Percentiles rank a stretch among this genome's conserved stretches.
These are phyloP conservation scores for Nigrograna mackinnonii DNA, from an alignment of 2,329 filamentous ascomycete species.

Conservation along the genomic window DNA sequence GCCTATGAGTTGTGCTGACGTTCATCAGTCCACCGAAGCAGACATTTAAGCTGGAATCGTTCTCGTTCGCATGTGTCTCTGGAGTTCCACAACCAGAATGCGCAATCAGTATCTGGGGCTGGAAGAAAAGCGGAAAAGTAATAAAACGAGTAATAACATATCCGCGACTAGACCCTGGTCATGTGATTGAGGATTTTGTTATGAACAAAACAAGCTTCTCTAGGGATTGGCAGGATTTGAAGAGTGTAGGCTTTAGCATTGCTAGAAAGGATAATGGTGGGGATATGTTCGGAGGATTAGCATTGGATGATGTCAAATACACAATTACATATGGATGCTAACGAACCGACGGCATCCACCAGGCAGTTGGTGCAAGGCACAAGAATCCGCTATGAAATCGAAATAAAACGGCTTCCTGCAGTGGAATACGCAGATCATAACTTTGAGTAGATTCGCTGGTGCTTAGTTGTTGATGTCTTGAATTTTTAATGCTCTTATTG, in stretches of 20 bases:
- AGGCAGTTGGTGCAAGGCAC: no score
- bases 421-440: no score
- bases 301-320: slow-evolving; percentile 24
- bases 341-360: no score
- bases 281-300: slow-evolving; percentile 22
- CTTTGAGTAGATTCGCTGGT: no score
- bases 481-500: no score
- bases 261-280: slow-evolving; percentile 22
- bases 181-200: slow-evolving; percentile 16
- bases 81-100: slow-evolving; percentile 24
- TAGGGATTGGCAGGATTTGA: slow-evolving; percentile 15
- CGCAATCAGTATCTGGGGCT: slow-evolving; percentile 23
- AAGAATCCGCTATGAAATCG: no score
- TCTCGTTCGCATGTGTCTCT: slow-evolving; percentile 20
- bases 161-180: slow-evolving; percentile 19
- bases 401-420: no score
- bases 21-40: slow-evolving; percentile 11
- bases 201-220: slow-evolving; percentile 22
- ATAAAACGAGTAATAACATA: slow-evolving; percentile 18
- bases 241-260: slow-evolving; percentile 26
- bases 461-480: no score
- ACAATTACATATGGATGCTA: slow-evolving; percentile 11
- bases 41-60: slow-evolving; percentile 17
- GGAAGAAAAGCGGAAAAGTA: slow-evolving; percentile 8
- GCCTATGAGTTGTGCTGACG: neutral